Evolutionary conservation across 2,329 filamentous ascomycete species (phyloP).

Genomic region (Magnaporthales sp.): DNA sequence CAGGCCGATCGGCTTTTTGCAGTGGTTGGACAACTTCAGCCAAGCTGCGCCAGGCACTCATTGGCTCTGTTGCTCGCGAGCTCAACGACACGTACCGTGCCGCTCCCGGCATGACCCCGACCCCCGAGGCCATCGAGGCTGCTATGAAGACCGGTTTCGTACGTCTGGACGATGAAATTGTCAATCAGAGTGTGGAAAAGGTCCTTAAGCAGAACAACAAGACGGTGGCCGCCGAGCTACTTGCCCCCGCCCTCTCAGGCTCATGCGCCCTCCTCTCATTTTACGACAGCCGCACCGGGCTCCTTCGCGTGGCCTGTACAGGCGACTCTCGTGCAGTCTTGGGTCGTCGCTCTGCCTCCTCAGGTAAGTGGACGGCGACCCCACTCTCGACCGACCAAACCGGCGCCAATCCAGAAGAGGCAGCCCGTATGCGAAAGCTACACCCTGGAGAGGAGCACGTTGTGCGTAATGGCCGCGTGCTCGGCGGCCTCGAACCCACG

Average conservation of each 20-base stretch:
- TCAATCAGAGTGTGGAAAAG: slow-evolving; percentile 85
- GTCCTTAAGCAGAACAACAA: slow-evolving; percentile 85
- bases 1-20: slow-evolving; percentile 6
- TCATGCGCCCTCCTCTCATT: slow-evolving; percentile 95
- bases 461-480: slow-evolving; percentile 77
- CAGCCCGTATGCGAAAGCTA: slow-evolving; percentile 68
- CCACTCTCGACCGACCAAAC: slow-evolving; percentile 91
- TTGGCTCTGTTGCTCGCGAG: slow-evolving; percentile 86
- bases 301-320: slow-evolving; percentile 88
- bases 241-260: slow-evolving; percentile 90
- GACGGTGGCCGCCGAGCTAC: slow-evolving; percentile 79
- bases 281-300: slow-evolving; percentile 81
- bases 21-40: slow-evolving; percentile 98
- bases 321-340: slow-evolving; percentile 94
- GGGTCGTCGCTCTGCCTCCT: slow-evolving; percentile 59
- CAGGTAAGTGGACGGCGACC: slow-evolving; percentile 88
- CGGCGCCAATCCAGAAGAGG: slow-evolving; percentile 79
- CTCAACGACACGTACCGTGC: slow-evolving; percentile 87
- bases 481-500: slow-evolving; percentile 86
- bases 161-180: slow-evolving; percentile 86
- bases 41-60: slow-evolving; percentile 85
- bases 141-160: slow-evolving; percentile 92
- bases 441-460: slow-evolving; percentile 88
- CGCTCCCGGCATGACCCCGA: slow-evolving; percentile 52
- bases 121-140: slow-evolving; percentile 71